Conservation (phyloP, 352 stramenopile species). For the Phytophthora macrochlamydospora region DNA sequence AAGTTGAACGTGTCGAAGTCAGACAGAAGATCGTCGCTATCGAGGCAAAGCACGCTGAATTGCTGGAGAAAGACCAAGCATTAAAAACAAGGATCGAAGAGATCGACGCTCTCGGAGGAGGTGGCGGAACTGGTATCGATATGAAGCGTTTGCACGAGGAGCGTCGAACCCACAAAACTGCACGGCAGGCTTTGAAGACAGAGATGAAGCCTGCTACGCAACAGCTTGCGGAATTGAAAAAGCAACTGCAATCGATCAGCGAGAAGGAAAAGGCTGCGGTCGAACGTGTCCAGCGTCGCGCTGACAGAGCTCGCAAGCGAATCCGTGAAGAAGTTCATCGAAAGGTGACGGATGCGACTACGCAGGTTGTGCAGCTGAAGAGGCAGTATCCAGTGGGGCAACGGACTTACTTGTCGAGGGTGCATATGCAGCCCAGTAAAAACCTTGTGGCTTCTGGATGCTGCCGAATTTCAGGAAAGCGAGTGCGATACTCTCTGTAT, state of each 20-base stretch:
- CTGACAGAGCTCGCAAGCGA: constrained; percentile 23
- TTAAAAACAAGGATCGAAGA: constrained; percentile 60
- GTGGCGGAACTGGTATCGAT: constrained; percentile 13
- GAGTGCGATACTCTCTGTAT: constrained; percentile 42
- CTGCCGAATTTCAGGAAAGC: constrained; percentile 26
- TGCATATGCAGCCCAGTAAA: constrained; percentile 24
- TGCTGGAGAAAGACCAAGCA: constrained; percentile 35
- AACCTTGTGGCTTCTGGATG: constrained; percentile 28
- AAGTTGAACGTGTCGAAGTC: constrained; percentile 17
- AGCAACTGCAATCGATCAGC: constrained; percentile 19
- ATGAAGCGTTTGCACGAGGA: constrained; percentile 39
- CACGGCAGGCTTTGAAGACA: constrained; percentile 49
- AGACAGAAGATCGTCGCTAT: constrained; percentile 18
- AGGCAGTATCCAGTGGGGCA: constrained; percentile 13
- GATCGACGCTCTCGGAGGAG: constrained; percentile 54
- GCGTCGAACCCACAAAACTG: constrained; percentile 46
- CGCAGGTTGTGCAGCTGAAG: background rate
- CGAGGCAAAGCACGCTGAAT: constrained; percentile 22
- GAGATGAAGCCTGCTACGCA: constrained; percentile 38
- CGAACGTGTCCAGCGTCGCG: constrained; percentile 27
- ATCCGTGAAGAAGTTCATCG: constrained; percentile 25
- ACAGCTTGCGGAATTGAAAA: constrained; percentile 28
- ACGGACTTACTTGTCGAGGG: constrained; percentile 31
- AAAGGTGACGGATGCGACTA: constrained; percentile 5
- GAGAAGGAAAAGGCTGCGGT: constrained; percentile 35